A percentile compares a stretch with the other conserved stretches of the same genome.
Evolutionary conservation across 2,329 filamentous ascomycete species (phyloP).

Genomic region (Ceratocystis cubensis): DNA sequence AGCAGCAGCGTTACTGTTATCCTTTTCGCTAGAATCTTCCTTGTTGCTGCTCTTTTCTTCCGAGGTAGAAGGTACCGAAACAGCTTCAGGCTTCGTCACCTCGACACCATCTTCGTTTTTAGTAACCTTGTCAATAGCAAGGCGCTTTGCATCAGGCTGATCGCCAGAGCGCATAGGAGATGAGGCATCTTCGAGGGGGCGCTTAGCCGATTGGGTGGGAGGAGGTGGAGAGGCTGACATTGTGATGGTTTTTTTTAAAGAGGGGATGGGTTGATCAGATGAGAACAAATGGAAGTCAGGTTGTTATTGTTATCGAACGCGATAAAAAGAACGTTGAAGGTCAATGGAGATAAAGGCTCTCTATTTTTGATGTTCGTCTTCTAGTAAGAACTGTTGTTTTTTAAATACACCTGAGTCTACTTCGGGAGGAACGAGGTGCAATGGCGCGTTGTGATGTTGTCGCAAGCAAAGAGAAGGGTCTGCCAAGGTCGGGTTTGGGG

Average conservation of each 20-base stretch:
- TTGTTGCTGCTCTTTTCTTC: constrained; percentile 40
- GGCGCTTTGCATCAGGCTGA: constrained; percentile 93
- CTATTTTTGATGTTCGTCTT: constrained; percentile 3
- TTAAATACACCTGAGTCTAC: constrained; percentile 17
- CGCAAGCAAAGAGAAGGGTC: neutral
- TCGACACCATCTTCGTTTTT: constrained; percentile 51
- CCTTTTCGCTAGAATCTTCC: constrained; percentile 31
- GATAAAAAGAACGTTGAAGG: neutral
- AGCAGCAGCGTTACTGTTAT: constrained; percentile 42
- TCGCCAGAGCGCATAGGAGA: constrained; percentile 85
- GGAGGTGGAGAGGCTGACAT: constrained; percentile 63
- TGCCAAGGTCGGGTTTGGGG: constrained; percentile 4
- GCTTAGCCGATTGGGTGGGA: constrained; percentile 66
- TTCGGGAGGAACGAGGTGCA: constrained; percentile 18
- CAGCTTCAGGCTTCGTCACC: constrained; percentile 31
- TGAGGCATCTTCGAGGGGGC: constrained; percentile 94
- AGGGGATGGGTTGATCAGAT: neutral
- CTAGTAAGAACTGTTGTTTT: constrained; percentile 15
- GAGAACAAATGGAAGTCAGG: neutral
- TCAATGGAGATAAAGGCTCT: constrained; percentile 14
- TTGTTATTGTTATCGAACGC: neutral
- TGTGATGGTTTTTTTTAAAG: constrained; percentile 29
- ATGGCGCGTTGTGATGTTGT: constrained; percentile 16
- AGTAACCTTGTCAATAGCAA: constrained; percentile 82
- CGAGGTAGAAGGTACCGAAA: constrained; percentile 28